A percentile compares a stretch with the other conserved stretches of the same genome.
These are phyloP conservation scores for Xylaria intraflava DNA, from an alignment of 495 filamentous ascomycete species.

Conservation along the genomic window DNA sequence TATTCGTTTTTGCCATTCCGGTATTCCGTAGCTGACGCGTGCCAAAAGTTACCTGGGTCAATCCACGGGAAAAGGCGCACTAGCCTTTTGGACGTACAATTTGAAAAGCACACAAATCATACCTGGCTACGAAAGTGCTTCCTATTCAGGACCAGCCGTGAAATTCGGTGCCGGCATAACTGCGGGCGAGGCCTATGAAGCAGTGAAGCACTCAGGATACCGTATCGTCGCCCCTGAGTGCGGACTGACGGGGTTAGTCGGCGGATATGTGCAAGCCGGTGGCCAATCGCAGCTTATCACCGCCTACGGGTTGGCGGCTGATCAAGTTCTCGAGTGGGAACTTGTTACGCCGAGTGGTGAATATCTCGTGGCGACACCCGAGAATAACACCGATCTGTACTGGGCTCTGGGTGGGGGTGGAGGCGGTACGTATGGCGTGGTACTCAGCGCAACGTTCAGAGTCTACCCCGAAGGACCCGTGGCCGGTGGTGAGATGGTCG, in stretches of 20 bases:
- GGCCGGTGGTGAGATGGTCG: conserved; percentile 11
- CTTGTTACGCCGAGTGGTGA: conserved; percentile 45
- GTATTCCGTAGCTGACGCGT: conserved; percentile 7
- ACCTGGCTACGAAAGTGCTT: conserved; percentile 20
- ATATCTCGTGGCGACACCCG: conserved; percentile 35
- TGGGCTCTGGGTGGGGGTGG: conserved; percentile 56
- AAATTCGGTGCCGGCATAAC: conserved; percentile 50
- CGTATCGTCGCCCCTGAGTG: conserved; percentile 40
- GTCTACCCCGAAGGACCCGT: conserved; percentile 23
- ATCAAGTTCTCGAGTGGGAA: conserved; percentile 52
- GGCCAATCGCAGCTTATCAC: conserved; percentile 50
- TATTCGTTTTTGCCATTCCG: background rate
- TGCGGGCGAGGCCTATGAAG: conserved; percentile 38
- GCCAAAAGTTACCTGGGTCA: conserved; percentile 27
- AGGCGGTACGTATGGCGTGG: conserved; percentile 46
- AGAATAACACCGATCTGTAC: conserved; percentile 46
- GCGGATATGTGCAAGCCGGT: conserved; percentile 50
- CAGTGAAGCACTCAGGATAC: conserved; percentile 35
- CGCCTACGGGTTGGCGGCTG: conserved; percentile 51
- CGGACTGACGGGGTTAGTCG: conserved; percentile 38
- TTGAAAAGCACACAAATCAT: conserved; percentile 40
- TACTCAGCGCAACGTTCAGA: conserved; percentile 38
- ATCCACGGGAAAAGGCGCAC: conserved; percentile 45
- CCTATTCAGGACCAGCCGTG: conserved; percentile 41
- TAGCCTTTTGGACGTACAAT: conserved; percentile 53